phyloP scores from a whole-genome alignment of 768 basidiomycete species.

The Podaxis pistillaris region DNA sequence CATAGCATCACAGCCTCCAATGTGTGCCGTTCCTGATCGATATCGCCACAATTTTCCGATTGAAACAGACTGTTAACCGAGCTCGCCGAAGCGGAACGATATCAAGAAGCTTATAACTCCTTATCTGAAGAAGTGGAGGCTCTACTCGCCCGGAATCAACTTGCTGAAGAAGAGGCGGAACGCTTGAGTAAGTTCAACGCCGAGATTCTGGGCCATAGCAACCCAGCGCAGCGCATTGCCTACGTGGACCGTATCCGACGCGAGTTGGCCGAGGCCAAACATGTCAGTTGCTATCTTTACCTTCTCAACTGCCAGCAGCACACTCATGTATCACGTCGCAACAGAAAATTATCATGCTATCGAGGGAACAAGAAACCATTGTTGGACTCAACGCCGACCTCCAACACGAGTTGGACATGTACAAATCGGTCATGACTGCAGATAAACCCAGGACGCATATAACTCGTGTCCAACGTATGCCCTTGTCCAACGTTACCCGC shows the following conservation, averaged over 20 bases:
- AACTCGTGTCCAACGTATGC: slow-evolving; percentile 48
- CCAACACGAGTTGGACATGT: slow-evolving; percentile 54
- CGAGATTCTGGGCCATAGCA: slow-evolving; percentile 80
- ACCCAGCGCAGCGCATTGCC: slow-evolving; percentile 81
- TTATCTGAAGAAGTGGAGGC: slow-evolving; percentile 63
- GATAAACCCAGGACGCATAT: slow-evolving; percentile 55
- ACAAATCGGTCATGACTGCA: slow-evolving; percentile 53
- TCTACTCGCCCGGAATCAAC: slow-evolving; percentile 65
- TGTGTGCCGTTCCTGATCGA: not conserved
- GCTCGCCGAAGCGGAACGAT: slow-evolving; percentile 58
- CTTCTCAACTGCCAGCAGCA: not conserved
- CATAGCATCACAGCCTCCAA: not conserved
- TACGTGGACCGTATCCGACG: slow-evolving; percentile 83
- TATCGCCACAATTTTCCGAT: slow-evolving; percentile 3
- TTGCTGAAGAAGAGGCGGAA: slow-evolving; percentile 79
- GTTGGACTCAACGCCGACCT: slow-evolving; percentile 44
- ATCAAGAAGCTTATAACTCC: slow-evolving; percentile 68
- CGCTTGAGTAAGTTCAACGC: slow-evolving; percentile 81
- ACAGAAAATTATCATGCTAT: slow-evolving; percentile 49
- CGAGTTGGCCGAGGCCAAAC: slow-evolving; percentile 79
- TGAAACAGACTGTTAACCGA: slow-evolving; percentile 42
- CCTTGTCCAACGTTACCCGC: slow-evolving; percentile 42
- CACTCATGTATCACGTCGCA: not conserved
- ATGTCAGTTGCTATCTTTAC: slow-evolving; percentile 46
- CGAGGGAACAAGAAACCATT: slow-evolving; percentile 49